Evolutionary conservation across 768 basidiomycete genomes (phyloP).

Genomic region (Sarcomyxa edulis): DNA sequence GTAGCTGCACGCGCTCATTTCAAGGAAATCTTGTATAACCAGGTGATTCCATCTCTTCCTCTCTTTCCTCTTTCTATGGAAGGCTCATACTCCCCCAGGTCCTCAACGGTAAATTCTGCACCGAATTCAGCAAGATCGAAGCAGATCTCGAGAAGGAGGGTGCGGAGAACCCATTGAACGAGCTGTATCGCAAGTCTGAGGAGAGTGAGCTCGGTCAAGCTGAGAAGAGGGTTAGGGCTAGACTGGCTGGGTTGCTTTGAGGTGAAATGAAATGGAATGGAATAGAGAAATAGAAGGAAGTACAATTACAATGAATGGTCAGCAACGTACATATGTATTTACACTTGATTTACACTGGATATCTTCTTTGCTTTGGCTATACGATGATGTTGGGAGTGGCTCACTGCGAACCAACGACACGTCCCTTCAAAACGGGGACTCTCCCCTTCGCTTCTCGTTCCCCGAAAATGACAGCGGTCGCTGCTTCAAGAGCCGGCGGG

Average conservation of each 20-base stretch:
- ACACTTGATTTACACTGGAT: too few species aligned
- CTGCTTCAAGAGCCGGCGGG: constrained; percentile 39
- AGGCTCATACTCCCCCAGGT: constrained; percentile 27
- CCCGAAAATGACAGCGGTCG: constrained; percentile 38
- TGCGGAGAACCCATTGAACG: constrained; percentile 46
- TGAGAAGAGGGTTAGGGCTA: constrained; percentile 51
- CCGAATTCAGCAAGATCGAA: constrained; percentile 51
- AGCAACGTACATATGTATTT: too few species aligned
- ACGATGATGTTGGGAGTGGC: not conserved
- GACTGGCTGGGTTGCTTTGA: constrained; percentile 38
- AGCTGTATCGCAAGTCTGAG: constrained; percentile 44
- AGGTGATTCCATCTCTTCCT: constrained; percentile 25
- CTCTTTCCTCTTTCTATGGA: not conserved
- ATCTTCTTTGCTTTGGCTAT: too few species aligned
- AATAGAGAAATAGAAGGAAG: too few species aligned
- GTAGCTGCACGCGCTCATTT: constrained; percentile 44
- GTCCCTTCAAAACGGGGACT: not conserved
- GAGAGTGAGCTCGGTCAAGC: constrained; percentile 51
- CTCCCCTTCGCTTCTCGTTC: constrained; percentile 8
- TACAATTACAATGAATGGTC: too few species aligned
- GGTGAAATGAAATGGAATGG: too few species aligned
- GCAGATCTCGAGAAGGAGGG: constrained; percentile 53
- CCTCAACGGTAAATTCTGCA: constrained; percentile 53
- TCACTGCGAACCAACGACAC: not conserved
- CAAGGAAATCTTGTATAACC: constrained; percentile 53